phyloP scores from a whole-genome alignment of 2,329 filamentous ascomycete species.

The Periconia sp. region DNA sequence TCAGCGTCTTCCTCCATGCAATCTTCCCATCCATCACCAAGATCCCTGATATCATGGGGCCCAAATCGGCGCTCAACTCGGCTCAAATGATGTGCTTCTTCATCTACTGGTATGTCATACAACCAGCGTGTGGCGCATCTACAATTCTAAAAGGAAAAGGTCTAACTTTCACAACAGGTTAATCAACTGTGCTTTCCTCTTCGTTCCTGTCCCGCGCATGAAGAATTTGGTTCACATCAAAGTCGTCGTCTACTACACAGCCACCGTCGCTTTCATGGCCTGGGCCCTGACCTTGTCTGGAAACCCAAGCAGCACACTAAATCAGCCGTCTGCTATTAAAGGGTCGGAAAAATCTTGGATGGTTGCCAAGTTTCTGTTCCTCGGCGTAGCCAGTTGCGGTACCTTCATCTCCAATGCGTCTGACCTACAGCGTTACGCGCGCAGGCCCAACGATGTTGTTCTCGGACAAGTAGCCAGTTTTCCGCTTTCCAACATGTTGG shows the following conservation, averaged over 20 bases:
- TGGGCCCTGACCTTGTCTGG: conserved; percentile 1
- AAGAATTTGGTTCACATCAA: neutral
- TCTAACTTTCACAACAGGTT: neutral
- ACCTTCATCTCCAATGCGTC: conserved; percentile 10
- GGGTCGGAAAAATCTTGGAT: neutral
- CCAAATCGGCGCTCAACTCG: neutral
- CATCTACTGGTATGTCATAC: neutral
- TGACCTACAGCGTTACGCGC: conserved; percentile 50
- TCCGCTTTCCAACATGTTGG: conserved; percentile 43
- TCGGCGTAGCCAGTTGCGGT: neutral
- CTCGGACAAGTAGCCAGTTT: conserved; percentile 45
- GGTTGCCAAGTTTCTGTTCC: neutral
- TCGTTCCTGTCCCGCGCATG: neutral
- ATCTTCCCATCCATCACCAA: conserved; percentile 5
- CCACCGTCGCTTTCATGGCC: neutral
- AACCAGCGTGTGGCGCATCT: neutral
- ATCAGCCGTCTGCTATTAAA: neutral
- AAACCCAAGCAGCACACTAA: neutral
- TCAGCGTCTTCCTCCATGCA: neutral
- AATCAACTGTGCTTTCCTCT: neutral
- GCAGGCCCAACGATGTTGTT: conserved; percentile 45
- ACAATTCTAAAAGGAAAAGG: neutral
- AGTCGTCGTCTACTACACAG: neutral
- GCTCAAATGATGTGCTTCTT: neutral
- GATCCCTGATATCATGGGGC: neutral